Conservation (phyloP, 2,329 filamentous ascomycete species). For the Conoideocrella luteorostrata region DNA sequence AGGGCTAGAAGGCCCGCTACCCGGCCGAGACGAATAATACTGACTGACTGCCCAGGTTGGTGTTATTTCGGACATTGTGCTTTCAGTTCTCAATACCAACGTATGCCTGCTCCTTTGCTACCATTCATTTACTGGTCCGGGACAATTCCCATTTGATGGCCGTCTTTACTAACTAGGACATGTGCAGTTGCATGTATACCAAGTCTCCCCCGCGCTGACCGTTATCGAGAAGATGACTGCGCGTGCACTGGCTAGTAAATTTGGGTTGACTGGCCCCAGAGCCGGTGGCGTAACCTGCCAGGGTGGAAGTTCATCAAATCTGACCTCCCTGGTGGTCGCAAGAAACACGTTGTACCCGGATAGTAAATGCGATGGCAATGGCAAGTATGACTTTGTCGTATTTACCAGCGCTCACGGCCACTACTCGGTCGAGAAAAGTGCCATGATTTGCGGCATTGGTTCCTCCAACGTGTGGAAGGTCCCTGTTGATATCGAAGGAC, state of each 20-base stretch:
- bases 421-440: conserved; percentile 91
- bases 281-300: conserved; percentile 71
- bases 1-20: too few relatives aligned
- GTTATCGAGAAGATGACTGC: conserved; percentile 82
- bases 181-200: conserved; percentile 73
- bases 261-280: conserved; percentile 67
- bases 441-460: conserved; percentile 83
- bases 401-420: conserved; percentile 90
- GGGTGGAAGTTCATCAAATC: conserved; percentile 79
- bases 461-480: conserved; percentile 66
- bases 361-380: conserved; percentile 69
- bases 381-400: conserved; percentile 60
- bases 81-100: conserved; percentile 87
- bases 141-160: not conserved
- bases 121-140: not conserved
- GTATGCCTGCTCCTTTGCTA: conserved; percentile 32
- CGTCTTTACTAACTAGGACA: not conserved
- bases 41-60: conserved; percentile 52
- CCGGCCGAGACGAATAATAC: not conserved
- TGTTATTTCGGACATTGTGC: conserved; percentile 74
- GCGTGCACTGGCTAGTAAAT: conserved; percentile 64
- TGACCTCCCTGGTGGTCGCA: conserved; percentile 78
- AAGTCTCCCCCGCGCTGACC: conserved; percentile 83
- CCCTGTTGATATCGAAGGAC: conserved; percentile 63
- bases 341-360: conserved; percentile 78